phyloP scores from a whole-genome alignment of 2,329 filamentous ascomycete genomes.

The Aspergillus jensenii region DNA sequence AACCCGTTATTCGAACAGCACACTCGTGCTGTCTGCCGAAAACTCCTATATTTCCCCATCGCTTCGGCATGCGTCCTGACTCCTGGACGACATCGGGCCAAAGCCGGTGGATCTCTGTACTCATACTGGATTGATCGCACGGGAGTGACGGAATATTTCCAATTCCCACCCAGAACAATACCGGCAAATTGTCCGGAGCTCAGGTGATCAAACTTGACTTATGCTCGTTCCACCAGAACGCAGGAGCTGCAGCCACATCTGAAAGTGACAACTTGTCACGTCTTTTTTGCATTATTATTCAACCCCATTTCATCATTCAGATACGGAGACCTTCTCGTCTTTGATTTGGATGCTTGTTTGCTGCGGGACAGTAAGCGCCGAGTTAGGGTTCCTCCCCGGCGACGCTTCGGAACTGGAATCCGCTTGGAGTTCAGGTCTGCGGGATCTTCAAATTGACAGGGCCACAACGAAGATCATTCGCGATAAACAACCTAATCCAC shows the following conservation, averaged over 20 bases:
- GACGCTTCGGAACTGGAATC: constrained; percentile 1
- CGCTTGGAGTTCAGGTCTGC: not conserved
- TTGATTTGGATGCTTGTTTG: not conserved
- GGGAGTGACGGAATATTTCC: constrained; percentile 14
- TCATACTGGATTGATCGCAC: constrained; percentile 12
- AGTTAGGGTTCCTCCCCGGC: constrained; percentile 5
- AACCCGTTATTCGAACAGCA: constrained; percentile 2
- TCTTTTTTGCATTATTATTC: not conserved
- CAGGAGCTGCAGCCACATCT: constrained; percentile 32
- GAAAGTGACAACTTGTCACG: constrained; percentile 10
- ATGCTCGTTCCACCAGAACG: constrained; percentile 18
- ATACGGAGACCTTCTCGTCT: not conserved
- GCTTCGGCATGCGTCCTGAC: constrained; percentile 3
- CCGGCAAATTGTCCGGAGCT: constrained; percentile 19
- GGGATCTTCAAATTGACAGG: constrained; percentile 10
- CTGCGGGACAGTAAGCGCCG: constrained; percentile 14
- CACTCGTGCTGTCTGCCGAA: not conserved
- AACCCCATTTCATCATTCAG: not conserved
- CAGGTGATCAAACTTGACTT: constrained; percentile 18
- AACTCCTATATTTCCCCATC: not conserved
- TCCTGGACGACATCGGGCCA: constrained; percentile 7
- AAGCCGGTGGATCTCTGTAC: constrained; percentile 12
- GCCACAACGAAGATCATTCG: constrained; percentile 10
- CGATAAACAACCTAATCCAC: constrained; percentile 11
- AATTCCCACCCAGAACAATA: not conserved